A percentile compares a stretch with the other conserved stretches of the same genome.
Evolutionary conservation across 139 green algal genomes (phyloP).

Genomic region (Spirogloea muscicola): DNA sequence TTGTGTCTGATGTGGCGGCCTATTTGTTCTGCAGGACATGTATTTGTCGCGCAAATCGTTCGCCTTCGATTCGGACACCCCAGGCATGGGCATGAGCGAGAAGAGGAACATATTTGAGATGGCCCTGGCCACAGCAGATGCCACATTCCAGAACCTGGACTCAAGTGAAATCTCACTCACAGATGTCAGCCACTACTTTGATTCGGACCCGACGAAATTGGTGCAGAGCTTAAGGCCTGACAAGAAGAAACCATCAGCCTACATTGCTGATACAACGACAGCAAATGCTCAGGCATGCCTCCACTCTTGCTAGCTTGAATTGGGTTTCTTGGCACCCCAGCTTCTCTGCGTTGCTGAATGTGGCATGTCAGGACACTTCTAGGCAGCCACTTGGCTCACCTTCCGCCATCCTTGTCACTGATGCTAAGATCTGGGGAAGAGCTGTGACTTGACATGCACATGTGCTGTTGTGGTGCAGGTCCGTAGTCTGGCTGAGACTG

Average conservation of each 20-base stretch:
- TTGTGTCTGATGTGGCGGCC: too few species aligned
- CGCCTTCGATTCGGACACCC: slow-evolving; percentile 93
- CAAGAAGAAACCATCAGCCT: slow-evolving; percentile 78
- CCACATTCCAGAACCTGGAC: slow-evolving; percentile 99
- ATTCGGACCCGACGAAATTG: slow-evolving; percentile 98
- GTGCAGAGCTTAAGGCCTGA: slow-evolving; percentile 84
- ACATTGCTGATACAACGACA: slow-evolving; percentile 98
- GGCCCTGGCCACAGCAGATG: slow-evolving; percentile 94
- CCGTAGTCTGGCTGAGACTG: slow-evolving; percentile 86
- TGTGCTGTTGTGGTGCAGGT: slow-evolving; percentile 64
- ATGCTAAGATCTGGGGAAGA: too few species aligned
- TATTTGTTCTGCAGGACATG: too few species aligned
- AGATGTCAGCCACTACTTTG: slow-evolving; percentile 97
- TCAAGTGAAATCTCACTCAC: slow-evolving; percentile 95
- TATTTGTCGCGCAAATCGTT: slow-evolving; percentile 89
- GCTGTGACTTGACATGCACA: too few species aligned
- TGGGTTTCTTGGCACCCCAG: too few species aligned
- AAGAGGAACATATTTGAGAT: slow-evolving; percentile 85
- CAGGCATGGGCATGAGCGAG: slow-evolving; percentile 83
- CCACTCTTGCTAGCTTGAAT: too few species aligned
- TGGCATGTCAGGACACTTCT: too few species aligned
- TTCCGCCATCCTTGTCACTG: too few species aligned
- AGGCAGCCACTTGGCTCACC: too few species aligned
- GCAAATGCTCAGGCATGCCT: slow-evolving; percentile 87
- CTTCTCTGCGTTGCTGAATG: too few species aligned